Base-by-base conservation (phyloP, 257 asterid species). In the Petrea volubilis region DNA sequence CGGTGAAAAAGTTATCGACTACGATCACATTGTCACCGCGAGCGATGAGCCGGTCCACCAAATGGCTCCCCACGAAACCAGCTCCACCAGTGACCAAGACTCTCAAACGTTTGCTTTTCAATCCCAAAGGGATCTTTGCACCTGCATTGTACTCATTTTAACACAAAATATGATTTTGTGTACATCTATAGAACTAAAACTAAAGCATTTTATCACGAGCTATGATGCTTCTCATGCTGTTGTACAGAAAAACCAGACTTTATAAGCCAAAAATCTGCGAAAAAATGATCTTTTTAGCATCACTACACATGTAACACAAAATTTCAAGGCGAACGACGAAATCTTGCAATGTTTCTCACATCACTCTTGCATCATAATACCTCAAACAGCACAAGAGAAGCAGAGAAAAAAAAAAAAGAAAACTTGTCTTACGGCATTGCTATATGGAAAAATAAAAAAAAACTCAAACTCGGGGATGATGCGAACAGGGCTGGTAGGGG, bases 1-100 rank as follows among this genome's bases (percentile, higher is more conserved):
- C 97, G 0, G 96, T 90, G 85, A 93, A 93, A 21, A 90, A 89
- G 60, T 93, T 90, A 67, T 93, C 98, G 14, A 83, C 84, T 0
- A 93, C 96, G 14, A 93, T 87, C 41, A 93, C 98, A 73, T 81
- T 93, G 50, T 93, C 96, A 0, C 96, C 97, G 3, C 96, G 87
- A 7, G 79, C 90, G 2, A 93, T 84, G 78, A 90, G 55, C 33
- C 94, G 85, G 74, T 90, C 98, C 67, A 93, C 97, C 67, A 90
- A 80, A 76, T 93, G 97, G 87, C 98, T 90, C 67, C 97, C 97
- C 0, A 93, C 98, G 14, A 93, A 93, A 15, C 97, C 98, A 21
- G 97, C 96, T 61, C 98, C 98, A 17, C 97, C 98, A 0, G 98
- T 89, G 3, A 90, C 98, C 79, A 90, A 55, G 53, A 93, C 72